Base-by-base conservation (phyloP, 768 basidiomycete genomes). In the Collybia sp. region DNA sequence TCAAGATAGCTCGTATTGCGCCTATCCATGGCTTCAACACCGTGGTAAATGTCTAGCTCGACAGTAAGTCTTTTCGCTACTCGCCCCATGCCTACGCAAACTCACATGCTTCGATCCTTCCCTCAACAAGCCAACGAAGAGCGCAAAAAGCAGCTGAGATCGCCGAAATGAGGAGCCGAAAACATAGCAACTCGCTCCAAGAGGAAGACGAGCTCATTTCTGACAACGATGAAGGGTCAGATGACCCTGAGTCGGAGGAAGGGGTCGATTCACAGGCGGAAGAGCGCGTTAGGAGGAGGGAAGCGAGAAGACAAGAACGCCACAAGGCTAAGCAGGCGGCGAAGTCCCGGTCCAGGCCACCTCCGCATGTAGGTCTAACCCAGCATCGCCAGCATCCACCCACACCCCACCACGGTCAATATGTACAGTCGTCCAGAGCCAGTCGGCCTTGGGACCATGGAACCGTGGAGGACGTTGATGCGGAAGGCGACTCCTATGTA, bases 11-110 rank as follows among this genome's bases (percentile, higher is more conserved):
- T 78, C 79, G 9, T 90, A 83, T 59, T 90, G 87, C 53, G 83
- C 87, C 43, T 87, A 88, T 58, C 87, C 88, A 33, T 90, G 87
- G 88, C 59, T 81, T 47, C 84, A 86, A 64, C 88, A 90, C 61
- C 76, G 84, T 15, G 76, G 72, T 18, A 90, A 88, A 62, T 89
- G 88, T 67, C 59, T 86, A 38, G 76, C 79, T n/a, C 65, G 85
- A 56, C 73, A 80, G 86, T 88, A 60, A 58, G 81, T 79, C 20
- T 36, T 39, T 8, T 19, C 46, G 37, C 44, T 19, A 20, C 43
- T 32, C 47, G 25, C 33, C 42, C 5, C 16, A 19, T 50, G 32
- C 33, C 38, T 46, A 42, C 36, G 43, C 20, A 36, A 42, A 20
- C 19, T 31, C 9, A 33, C 5, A 19, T 16, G 31, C 50, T 15